phyloP scores from a whole-genome alignment of 768 basidiomycete species.

The Agaricus sinodeliciosus region DNA sequence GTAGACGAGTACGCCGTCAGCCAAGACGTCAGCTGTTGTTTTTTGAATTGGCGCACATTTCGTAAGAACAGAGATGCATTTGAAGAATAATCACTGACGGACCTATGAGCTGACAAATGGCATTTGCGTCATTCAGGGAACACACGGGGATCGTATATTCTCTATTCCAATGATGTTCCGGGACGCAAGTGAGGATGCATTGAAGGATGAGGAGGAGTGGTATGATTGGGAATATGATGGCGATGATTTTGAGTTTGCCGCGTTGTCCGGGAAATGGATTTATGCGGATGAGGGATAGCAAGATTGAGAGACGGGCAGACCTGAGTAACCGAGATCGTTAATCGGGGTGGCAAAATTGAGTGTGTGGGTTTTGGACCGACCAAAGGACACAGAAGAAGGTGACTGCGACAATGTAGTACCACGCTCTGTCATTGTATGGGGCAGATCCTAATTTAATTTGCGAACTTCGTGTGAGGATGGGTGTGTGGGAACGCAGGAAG shows the following conservation, averaged over 20 bases:
- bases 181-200: conserved; percentile 38
- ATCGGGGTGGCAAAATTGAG: neutral
- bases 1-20: conserved; percentile 38
- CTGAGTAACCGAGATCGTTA: conserved; percentile 17
- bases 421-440: conserved; percentile 15
- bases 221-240: conserved; percentile 23
- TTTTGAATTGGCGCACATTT: too few species aligned
- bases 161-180: conserved; percentile 12
- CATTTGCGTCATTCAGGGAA: neutral
- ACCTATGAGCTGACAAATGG: conserved; percentile 9
- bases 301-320: conserved; percentile 43
- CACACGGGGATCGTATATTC: neutral
- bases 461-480: neutral
- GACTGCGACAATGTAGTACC: conserved; percentile 29
- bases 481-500: neutral
- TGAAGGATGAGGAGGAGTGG: conserved; percentile 33
- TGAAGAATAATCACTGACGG: neutral
- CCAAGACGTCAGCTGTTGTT: conserved; percentile 14
- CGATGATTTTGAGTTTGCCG: conserved; percentile 18
- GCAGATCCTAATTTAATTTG: conserved; percentile 1
- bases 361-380: conserved; percentile 15
- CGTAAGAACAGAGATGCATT: neutral
- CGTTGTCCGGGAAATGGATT: conserved; percentile 22
- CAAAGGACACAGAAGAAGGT: conserved; percentile 34
- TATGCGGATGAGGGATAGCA: conserved; percentile 50